Conservation (phyloP, 1,139 yeast genomes). For the Diutina pseudorugosa region DNA sequence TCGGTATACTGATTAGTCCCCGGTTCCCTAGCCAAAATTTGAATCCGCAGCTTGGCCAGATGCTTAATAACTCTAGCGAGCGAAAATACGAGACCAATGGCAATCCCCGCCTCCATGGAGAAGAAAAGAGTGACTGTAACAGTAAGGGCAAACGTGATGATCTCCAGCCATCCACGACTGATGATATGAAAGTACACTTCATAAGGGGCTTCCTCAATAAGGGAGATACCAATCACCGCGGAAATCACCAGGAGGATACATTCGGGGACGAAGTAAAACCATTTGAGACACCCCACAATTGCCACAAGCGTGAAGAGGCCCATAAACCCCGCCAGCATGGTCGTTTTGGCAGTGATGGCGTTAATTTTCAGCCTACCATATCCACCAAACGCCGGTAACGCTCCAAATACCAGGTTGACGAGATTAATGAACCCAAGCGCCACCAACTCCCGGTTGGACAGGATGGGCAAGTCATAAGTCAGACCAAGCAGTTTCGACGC, state of each 20-base stretch:
- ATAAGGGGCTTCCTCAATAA: conserved; percentile 79
- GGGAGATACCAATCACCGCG: conserved; percentile 63
- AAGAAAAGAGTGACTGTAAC: conserved; percentile 62
- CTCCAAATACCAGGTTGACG: conserved; percentile 57
- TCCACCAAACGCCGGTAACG: conserved; percentile 91
- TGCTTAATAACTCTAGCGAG: conserved; percentile 71
- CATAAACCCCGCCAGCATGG: conserved; percentile 73
- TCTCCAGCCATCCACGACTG: conserved; percentile 67
- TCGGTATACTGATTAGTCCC: conserved; percentile 67
- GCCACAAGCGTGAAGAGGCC: conserved; percentile 61
- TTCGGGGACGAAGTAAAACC: conserved; percentile 63
- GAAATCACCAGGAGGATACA: conserved; percentile 78
- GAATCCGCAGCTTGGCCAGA: conserved; percentile 81
- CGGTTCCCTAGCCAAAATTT: conserved; percentile 74
- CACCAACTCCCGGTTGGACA: conserved; percentile 64
- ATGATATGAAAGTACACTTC: conserved; percentile 66
- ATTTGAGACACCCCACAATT: conserved; percentile 46
- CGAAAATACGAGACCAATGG: conserved; percentile 73
- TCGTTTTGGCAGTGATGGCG: conserved; percentile 75
- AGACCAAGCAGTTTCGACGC: conserved; percentile 77
- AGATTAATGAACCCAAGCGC: conserved; percentile 77
- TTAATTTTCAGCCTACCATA: conserved; percentile 89
- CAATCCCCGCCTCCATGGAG: conserved; percentile 84
- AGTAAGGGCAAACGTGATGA: conserved; percentile 63
- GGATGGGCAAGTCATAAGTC: conserved; percentile 50